Percentiles rank a stretch among this genome's conserved stretches.
phyloP scores from a whole-genome alignment of 306 rosid species.

The Medicago lupulina region DNA sequence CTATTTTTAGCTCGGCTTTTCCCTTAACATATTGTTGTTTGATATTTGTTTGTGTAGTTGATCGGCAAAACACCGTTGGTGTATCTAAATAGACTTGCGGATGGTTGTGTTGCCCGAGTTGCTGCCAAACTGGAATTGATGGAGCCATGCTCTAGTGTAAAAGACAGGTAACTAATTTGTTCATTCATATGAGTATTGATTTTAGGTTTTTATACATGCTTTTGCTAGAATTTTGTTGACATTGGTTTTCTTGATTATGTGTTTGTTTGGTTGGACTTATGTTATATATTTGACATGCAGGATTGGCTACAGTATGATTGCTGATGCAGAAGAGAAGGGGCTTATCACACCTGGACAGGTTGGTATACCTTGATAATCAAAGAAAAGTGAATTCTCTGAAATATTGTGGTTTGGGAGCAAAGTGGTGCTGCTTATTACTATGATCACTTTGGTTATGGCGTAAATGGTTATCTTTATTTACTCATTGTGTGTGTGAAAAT shows the following conservation, averaged over 20 bases:
- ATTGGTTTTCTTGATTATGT: constrained; percentile 2
- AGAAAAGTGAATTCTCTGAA: constrained; percentile 18
- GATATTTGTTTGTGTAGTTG: constrained; percentile 49
- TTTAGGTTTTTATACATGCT: constrained; percentile 22
- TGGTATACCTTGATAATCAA: constrained; percentile 40
- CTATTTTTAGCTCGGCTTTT: constrained; percentile 12
- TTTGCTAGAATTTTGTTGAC: constrained; percentile 1
- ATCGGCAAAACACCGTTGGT: constrained; percentile 87
- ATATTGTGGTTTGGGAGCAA: constrained; percentile 25
- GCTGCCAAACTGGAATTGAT: constrained; percentile 78
- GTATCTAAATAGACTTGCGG: constrained; percentile 64
- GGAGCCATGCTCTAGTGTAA: constrained; percentile 86
- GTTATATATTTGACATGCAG: constrained; percentile 41
- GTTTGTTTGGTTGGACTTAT: constrained; percentile 35
- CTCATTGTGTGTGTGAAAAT: background rate
- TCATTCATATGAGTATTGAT: background rate
- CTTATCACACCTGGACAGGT: constrained; percentile 77
- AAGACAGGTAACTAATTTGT: constrained; percentile 64
- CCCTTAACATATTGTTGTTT: background rate
- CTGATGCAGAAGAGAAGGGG: constrained; percentile 79
- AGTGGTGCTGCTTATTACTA: constrained; percentile 14
- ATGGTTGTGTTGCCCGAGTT: constrained; percentile 72
- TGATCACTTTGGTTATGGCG: constrained; percentile 11
- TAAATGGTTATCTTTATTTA: background rate
- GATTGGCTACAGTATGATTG: constrained; percentile 85